phyloP scores from a whole-genome alignment of 768 basidiomycete genomes.

The Russula brevipes region DNA sequence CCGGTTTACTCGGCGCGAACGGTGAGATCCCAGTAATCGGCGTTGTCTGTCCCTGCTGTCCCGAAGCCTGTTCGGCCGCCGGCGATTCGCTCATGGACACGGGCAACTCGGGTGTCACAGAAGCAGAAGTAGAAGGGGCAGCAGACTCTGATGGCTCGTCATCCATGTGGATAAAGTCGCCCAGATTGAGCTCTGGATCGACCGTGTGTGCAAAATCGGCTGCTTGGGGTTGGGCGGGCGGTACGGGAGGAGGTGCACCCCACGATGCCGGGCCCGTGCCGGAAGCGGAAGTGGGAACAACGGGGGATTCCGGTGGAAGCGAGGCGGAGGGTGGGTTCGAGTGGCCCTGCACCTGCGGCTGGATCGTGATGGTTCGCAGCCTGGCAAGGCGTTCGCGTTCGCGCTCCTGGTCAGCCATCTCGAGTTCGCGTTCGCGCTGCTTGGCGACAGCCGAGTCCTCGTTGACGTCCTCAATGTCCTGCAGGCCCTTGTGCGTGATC shows the following conservation, averaged over 20 bases:
- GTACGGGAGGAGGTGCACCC: constrained; percentile 54
- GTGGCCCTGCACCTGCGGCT: constrained; percentile 29
- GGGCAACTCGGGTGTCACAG: background rate
- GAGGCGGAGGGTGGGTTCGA: constrained; percentile 38
- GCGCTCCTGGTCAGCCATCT: constrained; percentile 56
- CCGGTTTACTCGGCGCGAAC: constrained; percentile 37
- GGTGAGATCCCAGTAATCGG: constrained; percentile 33
- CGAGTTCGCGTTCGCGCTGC: constrained; percentile 44
- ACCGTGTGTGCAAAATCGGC: constrained; percentile 35
- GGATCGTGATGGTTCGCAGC: constrained; percentile 35
- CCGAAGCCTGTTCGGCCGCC: constrained; percentile 10
- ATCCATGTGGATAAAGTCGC: constrained; percentile 27
- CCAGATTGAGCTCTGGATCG: constrained; percentile 23
- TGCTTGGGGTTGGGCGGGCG: constrained; percentile 39
- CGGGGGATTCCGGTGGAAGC: constrained; percentile 69
- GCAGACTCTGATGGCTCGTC: constrained; percentile 22
- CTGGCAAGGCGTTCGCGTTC: constrained; percentile 67
- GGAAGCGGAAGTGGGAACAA: constrained; percentile 33
- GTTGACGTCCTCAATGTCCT: constrained; percentile 80
- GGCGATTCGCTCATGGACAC: constrained; percentile 18
- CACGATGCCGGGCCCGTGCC: constrained; percentile 35
- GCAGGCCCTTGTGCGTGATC: constrained; percentile 88
- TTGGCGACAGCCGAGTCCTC: constrained; percentile 33
- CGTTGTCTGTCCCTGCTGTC: constrained; percentile 22
- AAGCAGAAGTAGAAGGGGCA: constrained; percentile 8